These are phyloP conservation scores for Sphaerulina populicola DNA, from an alignment of 2,329 filamentous ascomycete species.

Conservation along the genomic window DNA sequence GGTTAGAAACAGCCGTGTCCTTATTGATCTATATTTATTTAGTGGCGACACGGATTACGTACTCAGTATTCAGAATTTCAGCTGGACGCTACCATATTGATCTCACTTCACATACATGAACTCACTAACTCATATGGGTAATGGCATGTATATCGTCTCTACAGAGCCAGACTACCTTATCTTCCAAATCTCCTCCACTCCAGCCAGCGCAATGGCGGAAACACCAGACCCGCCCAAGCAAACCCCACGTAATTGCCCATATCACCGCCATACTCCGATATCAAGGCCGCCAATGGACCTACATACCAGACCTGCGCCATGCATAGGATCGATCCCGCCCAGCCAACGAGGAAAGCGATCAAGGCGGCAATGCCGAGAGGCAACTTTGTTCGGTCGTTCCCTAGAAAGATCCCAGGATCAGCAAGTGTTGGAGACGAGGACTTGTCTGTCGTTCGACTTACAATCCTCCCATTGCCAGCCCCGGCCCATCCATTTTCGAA, in stretches of 20 bases:
- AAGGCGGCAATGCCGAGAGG: constrained; percentile 56
- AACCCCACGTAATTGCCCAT: constrained; percentile 56
- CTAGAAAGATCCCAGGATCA: no score
- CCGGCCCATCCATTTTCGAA: constrained; percentile 42
- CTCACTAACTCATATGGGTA: no score
- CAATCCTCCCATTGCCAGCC: constrained; percentile 55
- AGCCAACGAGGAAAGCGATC: constrained; percentile 54
- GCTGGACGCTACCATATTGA: no score
- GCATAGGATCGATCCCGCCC: constrained; percentile 56
- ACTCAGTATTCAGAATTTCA: no score
- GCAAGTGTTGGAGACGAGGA: no score
- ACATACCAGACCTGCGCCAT: constrained; percentile 65
- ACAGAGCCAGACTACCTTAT: constrained; percentile 21
- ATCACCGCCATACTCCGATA: constrained; percentile 52
- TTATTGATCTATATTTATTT: no score
- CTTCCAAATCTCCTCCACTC: constrained; percentile 46
- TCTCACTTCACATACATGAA: no score
- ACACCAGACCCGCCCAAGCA: constrained; percentile 51
- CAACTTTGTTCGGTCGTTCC: constrained; percentile 50
- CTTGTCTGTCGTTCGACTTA: no score
- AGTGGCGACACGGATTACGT: no score
- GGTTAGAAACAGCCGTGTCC: no score
- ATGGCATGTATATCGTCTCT: no score
- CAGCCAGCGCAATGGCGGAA: constrained; percentile 45
- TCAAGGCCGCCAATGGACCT: constrained; percentile 51